Evolutionary conservation across 148 eudicot species (phyloP).

Genomic region (Fagopyrum homotropicum): DNA sequence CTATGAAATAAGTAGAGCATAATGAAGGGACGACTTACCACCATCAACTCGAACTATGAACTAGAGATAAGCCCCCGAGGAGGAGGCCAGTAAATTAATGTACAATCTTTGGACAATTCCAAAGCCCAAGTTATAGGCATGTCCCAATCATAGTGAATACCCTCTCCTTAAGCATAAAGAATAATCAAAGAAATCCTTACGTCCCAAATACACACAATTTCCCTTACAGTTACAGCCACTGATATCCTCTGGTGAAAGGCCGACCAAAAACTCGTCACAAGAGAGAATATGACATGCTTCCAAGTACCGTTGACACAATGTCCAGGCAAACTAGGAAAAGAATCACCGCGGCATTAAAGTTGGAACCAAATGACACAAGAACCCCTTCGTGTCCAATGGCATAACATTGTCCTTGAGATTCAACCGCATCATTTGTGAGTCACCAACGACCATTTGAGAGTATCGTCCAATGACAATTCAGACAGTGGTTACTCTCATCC

Average conservation of each 20-base stretch:
- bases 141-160: conserved; percentile 7
- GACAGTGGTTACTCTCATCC: too few species aligned
- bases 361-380: not conserved
- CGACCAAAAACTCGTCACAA: conserved; percentile 11
- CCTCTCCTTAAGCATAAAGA: conserved; percentile 3
- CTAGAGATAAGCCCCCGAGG: conserved; percentile 12
- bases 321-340: not conserved
- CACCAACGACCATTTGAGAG: not conserved
- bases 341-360: not conserved
- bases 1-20: not conserved
- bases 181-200: not conserved
- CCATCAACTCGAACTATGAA: not conserved
- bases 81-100: conserved; percentile 19
- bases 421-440: not conserved
- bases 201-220: conserved; percentile 9
- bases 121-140: not conserved
- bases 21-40: not conserved
- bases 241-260: conserved; percentile 4
- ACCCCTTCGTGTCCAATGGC: not conserved
- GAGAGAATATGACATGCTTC: not conserved
- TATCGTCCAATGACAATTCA: too few species aligned
- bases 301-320: not conserved
- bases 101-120: conserved; percentile 8
- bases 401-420: not conserved
- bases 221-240: conserved; percentile 1